Evolutionary conservation across 2,329 filamentous ascomycete genomes (phyloP).

Genomic region (Aspergillus ochraceus): DNA sequence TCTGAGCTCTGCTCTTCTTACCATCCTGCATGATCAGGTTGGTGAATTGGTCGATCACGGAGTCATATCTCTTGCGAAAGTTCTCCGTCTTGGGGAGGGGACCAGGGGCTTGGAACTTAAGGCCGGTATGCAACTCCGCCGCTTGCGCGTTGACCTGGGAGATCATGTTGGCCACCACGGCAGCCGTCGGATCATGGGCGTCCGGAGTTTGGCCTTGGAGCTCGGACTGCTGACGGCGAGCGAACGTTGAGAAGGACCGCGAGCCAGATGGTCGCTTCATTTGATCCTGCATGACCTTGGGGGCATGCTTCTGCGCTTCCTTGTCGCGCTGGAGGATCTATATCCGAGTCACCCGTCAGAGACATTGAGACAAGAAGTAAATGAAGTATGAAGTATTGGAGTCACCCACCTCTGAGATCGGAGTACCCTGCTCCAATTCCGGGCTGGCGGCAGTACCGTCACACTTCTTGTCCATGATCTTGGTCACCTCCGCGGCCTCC

Average conservation of each 20-base stretch:
- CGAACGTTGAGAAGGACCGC: constrained; percentile 59
- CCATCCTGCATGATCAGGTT: constrained; percentile 89
- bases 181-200: constrained; percentile 31
- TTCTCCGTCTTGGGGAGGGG: constrained; percentile 64
- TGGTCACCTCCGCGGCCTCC: constrained; percentile 61
- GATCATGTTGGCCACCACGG: constrained; percentile 39
- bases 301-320: constrained; percentile 61
- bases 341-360: constrained; percentile 8
- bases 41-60: constrained; percentile 81
- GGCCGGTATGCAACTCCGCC: constrained; percentile 52
- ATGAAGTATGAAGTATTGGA: not conserved
- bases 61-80: constrained; percentile 80
- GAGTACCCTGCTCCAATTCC: constrained; percentile 65
- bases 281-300: constrained; percentile 65
- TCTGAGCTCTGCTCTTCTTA: constrained; percentile 86
- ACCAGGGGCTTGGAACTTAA: constrained; percentile 75
- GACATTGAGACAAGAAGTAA: not conserved
- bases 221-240: constrained; percentile 40
- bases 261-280: constrained; percentile 48
- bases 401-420: constrained; percentile 61
- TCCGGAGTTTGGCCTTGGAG: constrained; percentile 20
- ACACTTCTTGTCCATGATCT: constrained; percentile 53
- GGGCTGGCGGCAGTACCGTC: constrained; percentile 49
- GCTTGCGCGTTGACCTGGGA: constrained; percentile 33
- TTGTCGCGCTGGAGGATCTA: constrained; percentile 66